Evolutionary conservation across 495 filamentous ascomycete species (phyloP).

Genomic region (Penicillium canariense): DNA sequence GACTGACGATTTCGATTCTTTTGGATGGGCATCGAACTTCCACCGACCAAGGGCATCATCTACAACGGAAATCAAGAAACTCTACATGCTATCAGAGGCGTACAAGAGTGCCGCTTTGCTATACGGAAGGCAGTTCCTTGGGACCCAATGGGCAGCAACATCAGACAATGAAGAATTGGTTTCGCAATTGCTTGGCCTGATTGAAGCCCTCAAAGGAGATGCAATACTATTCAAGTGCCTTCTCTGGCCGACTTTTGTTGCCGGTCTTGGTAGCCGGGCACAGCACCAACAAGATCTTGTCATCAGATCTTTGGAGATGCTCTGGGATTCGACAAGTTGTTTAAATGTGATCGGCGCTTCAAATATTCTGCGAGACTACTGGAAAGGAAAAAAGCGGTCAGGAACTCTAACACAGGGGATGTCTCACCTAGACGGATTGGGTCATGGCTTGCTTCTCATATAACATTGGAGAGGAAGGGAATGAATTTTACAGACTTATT

Average conservation of each 20-base stretch:
- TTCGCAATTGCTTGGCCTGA: slow-evolving; percentile 32
- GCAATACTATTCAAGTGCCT: slow-evolving; percentile 50
- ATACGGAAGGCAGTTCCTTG: slow-evolving; percentile 19
- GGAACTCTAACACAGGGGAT: background rate
- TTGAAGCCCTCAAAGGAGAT: slow-evolving; percentile 41
- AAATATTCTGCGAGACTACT: slow-evolving; percentile 1
- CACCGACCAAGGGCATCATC: slow-evolving; percentile 29
- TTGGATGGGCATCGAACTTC: slow-evolving; percentile 16
- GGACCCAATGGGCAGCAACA: background rate
- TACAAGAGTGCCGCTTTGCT: slow-evolving; percentile 20
- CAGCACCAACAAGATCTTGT: slow-evolving; percentile 10
- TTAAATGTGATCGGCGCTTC: slow-evolving; percentile 27
- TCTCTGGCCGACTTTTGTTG: slow-evolving; percentile 53
- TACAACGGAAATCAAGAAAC: slow-evolving; percentile 16
- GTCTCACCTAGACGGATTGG: background rate
- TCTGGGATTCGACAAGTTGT: slow-evolving; percentile 29
- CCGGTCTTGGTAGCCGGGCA: slow-evolving; percentile 37
- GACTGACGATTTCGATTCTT: slow-evolving; percentile 17
- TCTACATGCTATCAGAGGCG: slow-evolving; percentile 8
- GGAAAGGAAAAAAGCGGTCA: background rate
- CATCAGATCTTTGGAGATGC: slow-evolving; percentile 8
- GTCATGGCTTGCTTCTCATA: background rate
- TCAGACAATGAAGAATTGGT: slow-evolving; percentile 26
- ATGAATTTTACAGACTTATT: too few relatives aligned
- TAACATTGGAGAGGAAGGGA: too few relatives aligned